Percentiles rank a stretch among this genome's conserved stretches.
Conservation (phyloP, 2,329 filamentous ascomycete genomes). For the Fusarium goolgardi region DNA sequence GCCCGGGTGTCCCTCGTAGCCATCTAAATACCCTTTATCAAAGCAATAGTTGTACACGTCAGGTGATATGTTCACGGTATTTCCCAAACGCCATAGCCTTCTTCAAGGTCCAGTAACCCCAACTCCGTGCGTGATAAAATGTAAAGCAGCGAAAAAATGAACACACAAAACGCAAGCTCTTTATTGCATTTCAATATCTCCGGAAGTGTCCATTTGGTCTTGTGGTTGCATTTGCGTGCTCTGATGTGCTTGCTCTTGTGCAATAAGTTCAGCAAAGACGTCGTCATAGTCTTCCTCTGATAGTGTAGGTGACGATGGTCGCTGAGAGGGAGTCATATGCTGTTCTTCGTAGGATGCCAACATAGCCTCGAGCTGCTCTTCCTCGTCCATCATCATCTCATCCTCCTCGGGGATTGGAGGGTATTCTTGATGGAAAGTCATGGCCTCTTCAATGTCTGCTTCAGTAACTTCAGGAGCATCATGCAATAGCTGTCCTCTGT, state of each 20-base stretch:
- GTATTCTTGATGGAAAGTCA: conserved; percentile 51
- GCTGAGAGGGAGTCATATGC: conserved; percentile 36
- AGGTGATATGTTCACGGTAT: conserved; percentile 33
- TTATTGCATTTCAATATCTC: conserved; percentile 40
- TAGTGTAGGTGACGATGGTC: conserved; percentile 52
- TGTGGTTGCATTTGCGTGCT: conserved; percentile 39
- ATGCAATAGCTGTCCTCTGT: conserved; percentile 49
- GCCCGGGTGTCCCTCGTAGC: conserved; percentile 38
- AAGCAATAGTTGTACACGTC: conserved; percentile 44
- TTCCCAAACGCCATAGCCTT: conserved; percentile 39
- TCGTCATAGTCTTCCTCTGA: conserved; percentile 72
- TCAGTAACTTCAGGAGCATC: conserved; percentile 59
- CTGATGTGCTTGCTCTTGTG: conserved; percentile 47
- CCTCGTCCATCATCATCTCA: conserved; percentile 68
- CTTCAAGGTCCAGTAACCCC: conserved; percentile 26
- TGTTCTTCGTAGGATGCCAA: conserved; percentile 60
- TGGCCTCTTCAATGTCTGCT: conserved; percentile 64
- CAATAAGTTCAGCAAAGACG: conserved; percentile 63
- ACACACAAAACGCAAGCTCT: neutral
- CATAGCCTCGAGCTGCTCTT: conserved; percentile 68
- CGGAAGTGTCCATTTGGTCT: conserved; percentile 62
- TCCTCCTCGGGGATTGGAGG: conserved; percentile 50
- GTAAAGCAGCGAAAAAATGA: conserved; percentile 11
- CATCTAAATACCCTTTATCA: conserved; percentile 47
- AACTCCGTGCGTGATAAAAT: conserved; percentile 37